Evolutionary conservation across 805 yeast genomes (phyloP).

Genomic region (Ogataea pini): DNA sequence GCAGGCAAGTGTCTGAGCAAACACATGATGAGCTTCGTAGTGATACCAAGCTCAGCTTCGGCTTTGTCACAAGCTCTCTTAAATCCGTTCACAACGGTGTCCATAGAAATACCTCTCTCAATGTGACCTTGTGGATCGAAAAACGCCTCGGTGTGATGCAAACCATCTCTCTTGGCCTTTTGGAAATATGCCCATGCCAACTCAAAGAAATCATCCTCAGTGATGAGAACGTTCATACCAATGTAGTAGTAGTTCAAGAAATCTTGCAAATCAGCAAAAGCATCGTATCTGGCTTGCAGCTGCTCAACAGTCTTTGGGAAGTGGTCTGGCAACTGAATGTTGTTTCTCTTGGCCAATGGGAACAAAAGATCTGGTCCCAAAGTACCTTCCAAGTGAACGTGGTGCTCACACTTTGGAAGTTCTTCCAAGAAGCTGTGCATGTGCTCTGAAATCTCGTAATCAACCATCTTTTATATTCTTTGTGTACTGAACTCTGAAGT

Average conservation of each 20-base stretch:
- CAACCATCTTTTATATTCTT: conserved; percentile 19
- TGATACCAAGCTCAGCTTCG: conserved; percentile 54
- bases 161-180: conserved; percentile 58
- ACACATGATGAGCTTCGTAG: conserved; percentile 80
- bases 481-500: too few species aligned
- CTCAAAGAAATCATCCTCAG: conserved; percentile 73
- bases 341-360: conserved; percentile 66
- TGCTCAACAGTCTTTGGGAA: conserved; percentile 64
- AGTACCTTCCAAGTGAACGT: conserved; percentile 82
- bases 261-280: conserved; percentile 71
- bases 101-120: conserved; percentile 61
- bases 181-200: conserved; percentile 73
- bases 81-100: conserved; percentile 64
- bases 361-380: conserved; percentile 73
- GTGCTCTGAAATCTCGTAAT: conserved; percentile 36
- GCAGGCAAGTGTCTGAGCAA: conserved; percentile 74
- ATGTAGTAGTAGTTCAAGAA: conserved; percentile 77
- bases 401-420: conserved; percentile 86
- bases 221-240: conserved; percentile 73
- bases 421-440: conserved; percentile 59
- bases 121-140: conserved; percentile 87
- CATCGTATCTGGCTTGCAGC: conserved; percentile 56
- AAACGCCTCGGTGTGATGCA: conserved; percentile 72
- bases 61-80: conserved; percentile 68
- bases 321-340: conserved; percentile 55